A percentile compares a stretch with the other conserved stretches of the same genome.
phyloP scores from a whole-genome alignment of 345 rosid genomes.

The Cardamine resedifolia region DNA sequence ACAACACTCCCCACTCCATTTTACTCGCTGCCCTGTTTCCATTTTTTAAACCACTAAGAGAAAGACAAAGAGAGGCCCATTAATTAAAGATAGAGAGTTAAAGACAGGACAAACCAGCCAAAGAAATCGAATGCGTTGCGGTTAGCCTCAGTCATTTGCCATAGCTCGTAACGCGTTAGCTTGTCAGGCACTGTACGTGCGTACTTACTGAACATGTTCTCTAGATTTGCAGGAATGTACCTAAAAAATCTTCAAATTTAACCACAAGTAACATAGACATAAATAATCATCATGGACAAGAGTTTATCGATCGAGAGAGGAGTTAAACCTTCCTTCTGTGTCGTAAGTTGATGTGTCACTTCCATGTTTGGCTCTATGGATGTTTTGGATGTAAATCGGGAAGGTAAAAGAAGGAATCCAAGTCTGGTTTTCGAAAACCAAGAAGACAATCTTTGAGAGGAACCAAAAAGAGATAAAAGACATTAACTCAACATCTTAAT shows the following conservation, averaged over 20 bases:
- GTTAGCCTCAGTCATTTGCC: slow-evolving; percentile 62
- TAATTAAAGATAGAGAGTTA: neutral
- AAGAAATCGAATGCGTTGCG: slow-evolving; percentile 48
- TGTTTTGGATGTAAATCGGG: slow-evolving; percentile 53
- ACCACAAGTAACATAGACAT: neutral
- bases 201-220: slow-evolving; percentile 67
- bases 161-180: slow-evolving; percentile 49
- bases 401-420: slow-evolving; percentile 58
- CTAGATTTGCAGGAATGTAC: slow-evolving; percentile 53
- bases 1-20: slow-evolving; percentile 57
- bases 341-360: slow-evolving; percentile 62
- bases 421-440: slow-evolving; percentile 24
- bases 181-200: slow-evolving; percentile 57
- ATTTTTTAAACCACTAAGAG: neutral
- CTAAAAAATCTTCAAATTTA: slow-evolving; percentile 27
- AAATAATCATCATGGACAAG: neutral
- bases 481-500: neutral
- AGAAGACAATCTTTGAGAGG: neutral
- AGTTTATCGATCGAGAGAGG: neutral
- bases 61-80: neutral
- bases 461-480: neutral
- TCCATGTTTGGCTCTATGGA: slow-evolving; percentile 66
- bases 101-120: slow-evolving; percentile 44
- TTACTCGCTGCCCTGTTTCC: slow-evolving; percentile 48
- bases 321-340: slow-evolving; percentile 56